Evolutionary conservation across 192 early-diverging fungal genomes (phyloP).

Genomic region (Coemansia sp.): DNA sequence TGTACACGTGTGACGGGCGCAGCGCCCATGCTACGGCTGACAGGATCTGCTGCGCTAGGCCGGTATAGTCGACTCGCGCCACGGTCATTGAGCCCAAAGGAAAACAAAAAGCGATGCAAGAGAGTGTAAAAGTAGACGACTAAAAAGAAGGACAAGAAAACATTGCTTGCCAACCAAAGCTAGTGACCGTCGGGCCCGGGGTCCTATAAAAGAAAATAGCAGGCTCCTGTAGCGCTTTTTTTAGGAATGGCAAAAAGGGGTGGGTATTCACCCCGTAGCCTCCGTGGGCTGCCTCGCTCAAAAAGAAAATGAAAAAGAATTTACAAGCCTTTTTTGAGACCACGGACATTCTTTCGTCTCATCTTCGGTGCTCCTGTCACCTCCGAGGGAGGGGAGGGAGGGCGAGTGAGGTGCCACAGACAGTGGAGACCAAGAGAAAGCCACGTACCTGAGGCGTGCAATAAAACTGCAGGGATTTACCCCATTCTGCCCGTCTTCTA

Average conservation of each 20-base stretch:
- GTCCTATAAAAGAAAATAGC: no score
- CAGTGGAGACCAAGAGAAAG: not conserved
- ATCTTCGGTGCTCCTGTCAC: not conserved
- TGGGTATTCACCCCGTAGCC: not conserved
- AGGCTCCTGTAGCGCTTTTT: no score
- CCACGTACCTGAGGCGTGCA: not conserved
- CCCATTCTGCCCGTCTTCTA: not conserved
- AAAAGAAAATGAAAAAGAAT: not conserved
- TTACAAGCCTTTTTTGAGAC: not conserved
- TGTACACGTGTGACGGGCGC: constrained; percentile 1
- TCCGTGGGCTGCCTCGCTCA: not conserved
- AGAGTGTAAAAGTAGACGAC: no score
- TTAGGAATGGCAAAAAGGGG: not conserved
- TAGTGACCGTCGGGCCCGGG: no score
- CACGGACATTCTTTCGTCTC: not conserved
- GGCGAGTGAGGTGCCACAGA: not conserved
- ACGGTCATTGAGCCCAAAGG: not conserved
- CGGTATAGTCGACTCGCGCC: not conserved
- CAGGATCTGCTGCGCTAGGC: not conserved
- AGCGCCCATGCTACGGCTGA: not conserved
- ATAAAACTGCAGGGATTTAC: not conserved
- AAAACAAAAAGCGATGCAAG: no score
- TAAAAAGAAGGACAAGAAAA: no score
- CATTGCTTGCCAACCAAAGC: no score
- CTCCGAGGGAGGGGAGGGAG: not conserved